Conservation (phyloP, 1,139 yeast species). For the Blastobotrys ciferrii region DNA sequence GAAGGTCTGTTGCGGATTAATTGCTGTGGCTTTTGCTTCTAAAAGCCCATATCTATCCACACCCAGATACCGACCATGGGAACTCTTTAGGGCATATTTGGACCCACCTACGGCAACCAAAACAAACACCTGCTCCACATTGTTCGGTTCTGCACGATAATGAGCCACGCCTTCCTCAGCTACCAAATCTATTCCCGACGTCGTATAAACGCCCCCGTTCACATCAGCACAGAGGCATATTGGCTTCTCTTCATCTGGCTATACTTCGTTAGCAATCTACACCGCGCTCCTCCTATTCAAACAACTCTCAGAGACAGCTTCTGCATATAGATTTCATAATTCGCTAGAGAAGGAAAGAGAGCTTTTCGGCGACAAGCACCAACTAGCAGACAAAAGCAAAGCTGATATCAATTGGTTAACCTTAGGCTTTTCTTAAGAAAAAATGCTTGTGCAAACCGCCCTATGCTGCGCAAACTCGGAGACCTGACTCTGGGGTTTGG, state of each 20-base stretch:
- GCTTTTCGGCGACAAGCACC: too few relatives aligned
- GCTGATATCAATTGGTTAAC: too few relatives aligned
- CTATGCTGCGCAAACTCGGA: too few relatives aligned
- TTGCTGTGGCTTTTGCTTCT: slow-evolving; percentile 38
- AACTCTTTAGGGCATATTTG: slow-evolving; percentile 37
- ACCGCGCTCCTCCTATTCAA: too few relatives aligned
- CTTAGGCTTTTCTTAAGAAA: too few relatives aligned
- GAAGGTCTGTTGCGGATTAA: slow-evolving; percentile 41
- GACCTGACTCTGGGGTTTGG: too few relatives aligned
- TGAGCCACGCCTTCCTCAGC: slow-evolving; percentile 20
- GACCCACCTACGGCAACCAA: slow-evolving; percentile 30
- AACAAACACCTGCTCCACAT: slow-evolving; percentile 42
- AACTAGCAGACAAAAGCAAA: too few relatives aligned
- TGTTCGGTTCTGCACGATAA: slow-evolving; percentile 38
- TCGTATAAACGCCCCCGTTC: slow-evolving; percentile 23
- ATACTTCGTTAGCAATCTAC: too few relatives aligned
- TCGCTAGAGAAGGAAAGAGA: too few relatives aligned
- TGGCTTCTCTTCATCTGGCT: slow-evolving; percentile 19
- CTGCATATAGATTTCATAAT: too few relatives aligned
- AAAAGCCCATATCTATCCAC: slow-evolving; percentile 27
- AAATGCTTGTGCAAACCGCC: too few relatives aligned
- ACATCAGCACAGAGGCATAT: slow-evolving; percentile 29
- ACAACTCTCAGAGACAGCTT: too few relatives aligned
- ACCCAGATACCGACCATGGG: slow-evolving; percentile 37
- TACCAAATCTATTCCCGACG: slow-evolving; percentile 28